These are phyloP conservation scores for Botryobasidium botryosum DNA, from an alignment of 768 basidiomycete genomes.

Conservation along the genomic window DNA sequence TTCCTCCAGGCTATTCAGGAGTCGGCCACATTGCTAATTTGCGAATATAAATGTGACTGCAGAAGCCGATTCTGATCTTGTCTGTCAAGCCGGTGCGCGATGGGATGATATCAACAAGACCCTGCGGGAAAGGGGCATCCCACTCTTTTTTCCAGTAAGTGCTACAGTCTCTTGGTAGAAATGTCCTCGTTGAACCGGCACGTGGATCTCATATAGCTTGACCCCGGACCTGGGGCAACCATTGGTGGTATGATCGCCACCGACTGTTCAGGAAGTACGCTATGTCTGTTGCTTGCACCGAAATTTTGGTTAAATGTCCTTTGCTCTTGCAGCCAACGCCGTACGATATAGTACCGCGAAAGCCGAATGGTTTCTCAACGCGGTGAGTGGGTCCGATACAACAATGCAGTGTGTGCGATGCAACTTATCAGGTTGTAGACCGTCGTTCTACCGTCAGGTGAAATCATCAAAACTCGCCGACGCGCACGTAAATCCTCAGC, in stretches of 20 bases:
- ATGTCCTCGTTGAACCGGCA: too few relatives aligned
- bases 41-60: too few relatives aligned
- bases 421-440: conserved; percentile 11
- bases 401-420: not conserved
- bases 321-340: conserved; percentile 61
- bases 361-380: conserved; percentile 74
- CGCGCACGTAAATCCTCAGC: conserved; percentile 71
- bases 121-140: conserved; percentile 45
- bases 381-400: conserved; percentile 14
- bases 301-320: too few relatives aligned
- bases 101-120: conserved; percentile 67
- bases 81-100: conserved; percentile 46
- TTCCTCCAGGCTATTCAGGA: conserved; percentile 15
- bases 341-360: conserved; percentile 79
- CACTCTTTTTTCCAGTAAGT: conserved; percentile 73
- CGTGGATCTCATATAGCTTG: conserved; percentile 39
- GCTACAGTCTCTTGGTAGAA: conserved; percentile 21
- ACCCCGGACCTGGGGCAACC: conserved; percentile 42
- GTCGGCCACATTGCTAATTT: too few relatives aligned
- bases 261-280: conserved; percentile 35
- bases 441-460: conserved; percentile 23
- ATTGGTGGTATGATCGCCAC: conserved; percentile 65
- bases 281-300: too few relatives aligned
- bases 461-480: conserved; percentile 55
- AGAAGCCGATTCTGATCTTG: conserved; percentile 59